Percentiles rank a stretch among this genome's conserved stretches.
These are phyloP conservation scores for Moelleriella libera DNA, from an alignment of 2,329 filamentous ascomycete species.

Conservation along the genomic window DNA sequence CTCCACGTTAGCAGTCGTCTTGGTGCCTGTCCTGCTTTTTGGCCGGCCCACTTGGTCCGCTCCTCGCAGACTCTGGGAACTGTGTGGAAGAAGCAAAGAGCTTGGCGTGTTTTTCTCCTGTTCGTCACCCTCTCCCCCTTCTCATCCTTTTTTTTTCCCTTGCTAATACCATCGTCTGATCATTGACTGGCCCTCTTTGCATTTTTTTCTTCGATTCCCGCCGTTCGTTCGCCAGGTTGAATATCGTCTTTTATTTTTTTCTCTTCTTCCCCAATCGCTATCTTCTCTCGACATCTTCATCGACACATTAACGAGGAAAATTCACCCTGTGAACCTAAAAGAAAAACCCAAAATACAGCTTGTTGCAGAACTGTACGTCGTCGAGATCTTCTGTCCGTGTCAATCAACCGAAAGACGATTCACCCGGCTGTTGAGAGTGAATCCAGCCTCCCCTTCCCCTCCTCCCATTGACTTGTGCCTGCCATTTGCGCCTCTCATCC, in stretches of 20 bases:
- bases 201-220: slow-evolving; percentile 18
- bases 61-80: not conserved
- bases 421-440: not conserved
- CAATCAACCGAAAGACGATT: too few relatives aligned
- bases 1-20: not conserved
- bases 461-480: not conserved
- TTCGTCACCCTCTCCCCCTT: slow-evolving; percentile 7
- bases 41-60: slow-evolving; percentile 5
- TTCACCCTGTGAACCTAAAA: not conserved
- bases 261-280: not conserved
- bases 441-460: not conserved
- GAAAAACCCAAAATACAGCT: not conserved
- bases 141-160: slow-evolving; percentile 11
- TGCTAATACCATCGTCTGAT: slow-evolving; percentile 11
- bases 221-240: slow-evolving; percentile 22
- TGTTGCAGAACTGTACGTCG: too few relatives aligned
- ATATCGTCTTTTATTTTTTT: slow-evolving; percentile 10
- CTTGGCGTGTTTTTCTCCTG: not conserved
- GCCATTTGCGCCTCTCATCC: not conserved
- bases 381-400: too few relatives aligned
- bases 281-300: not conserved
- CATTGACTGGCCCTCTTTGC: slow-evolving; percentile 11
- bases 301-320: not conserved
- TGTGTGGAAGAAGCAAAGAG: slow-evolving; percentile 2
- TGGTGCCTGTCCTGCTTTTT: slow-evolving; percentile 1